Evolutionary conservation across 345 rosid species (phyloP).

Genomic region (Acer yangbiense): DNA sequence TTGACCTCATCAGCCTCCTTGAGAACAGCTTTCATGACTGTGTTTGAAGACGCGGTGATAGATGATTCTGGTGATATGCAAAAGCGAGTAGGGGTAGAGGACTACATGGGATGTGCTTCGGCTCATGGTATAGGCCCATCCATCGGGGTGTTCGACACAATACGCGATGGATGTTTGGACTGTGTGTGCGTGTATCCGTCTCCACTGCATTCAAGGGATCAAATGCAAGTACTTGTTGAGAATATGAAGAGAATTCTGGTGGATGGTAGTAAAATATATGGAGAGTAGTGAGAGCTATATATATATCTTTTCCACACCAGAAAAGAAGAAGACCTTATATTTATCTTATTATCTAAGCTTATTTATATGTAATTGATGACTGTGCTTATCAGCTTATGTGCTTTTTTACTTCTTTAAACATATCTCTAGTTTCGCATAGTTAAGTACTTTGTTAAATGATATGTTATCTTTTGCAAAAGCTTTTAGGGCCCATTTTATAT

Average conservation of each 20-base stretch:
- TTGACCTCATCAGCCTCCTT: slow-evolving; percentile 45
- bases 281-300: not conserved
- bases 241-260: slow-evolving; percentile 43
- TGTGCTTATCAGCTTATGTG: too few relatives aligned
- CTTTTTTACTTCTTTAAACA: too few relatives aligned
- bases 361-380: too few relatives aligned
- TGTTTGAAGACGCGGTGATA: slow-evolving; percentile 47
- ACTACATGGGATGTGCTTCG: slow-evolving; percentile 53
- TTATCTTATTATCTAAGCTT: too few relatives aligned
- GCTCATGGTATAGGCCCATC: slow-evolving; percentile 58
- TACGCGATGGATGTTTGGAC: slow-evolving; percentile 45
- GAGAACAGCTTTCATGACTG: slow-evolving; percentile 45
- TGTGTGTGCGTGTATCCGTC: slow-evolving; percentile 50
- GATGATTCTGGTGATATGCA: slow-evolving; percentile 30
- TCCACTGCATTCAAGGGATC: slow-evolving; percentile 57
- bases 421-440: too few relatives aligned
- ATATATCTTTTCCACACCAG: too few relatives aligned
- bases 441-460: too few relatives aligned
- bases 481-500: too few relatives aligned
- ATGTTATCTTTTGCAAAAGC: too few relatives aligned
- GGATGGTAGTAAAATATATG: slow-evolving; percentile 14
- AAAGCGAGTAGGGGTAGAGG: slow-evolving; percentile 37
- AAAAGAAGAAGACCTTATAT: too few relatives aligned
- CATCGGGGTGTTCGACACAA: slow-evolving; percentile 44
- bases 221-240: slow-evolving; percentile 38